Conservation (phyloP, 202 grass and related monocot genomes). For the Schoenoplectus triqueter region DNA sequence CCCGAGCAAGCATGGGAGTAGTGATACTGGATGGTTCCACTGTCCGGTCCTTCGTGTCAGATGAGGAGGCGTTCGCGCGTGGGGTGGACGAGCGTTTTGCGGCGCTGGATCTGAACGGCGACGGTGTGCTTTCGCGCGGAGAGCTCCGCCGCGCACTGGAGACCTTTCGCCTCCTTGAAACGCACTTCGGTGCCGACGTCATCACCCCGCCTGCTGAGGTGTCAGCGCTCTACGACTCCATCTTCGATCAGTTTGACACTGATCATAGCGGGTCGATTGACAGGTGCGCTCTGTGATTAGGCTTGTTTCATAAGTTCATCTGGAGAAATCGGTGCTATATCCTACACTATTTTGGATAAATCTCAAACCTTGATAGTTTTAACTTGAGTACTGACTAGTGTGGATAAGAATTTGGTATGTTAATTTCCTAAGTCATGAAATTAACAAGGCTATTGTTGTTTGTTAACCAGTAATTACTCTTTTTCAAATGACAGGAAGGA, state of each 20-base stretch:
- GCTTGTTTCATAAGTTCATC: neutral
- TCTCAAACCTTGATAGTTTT: neutral
- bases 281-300: constrained; percentile 6
- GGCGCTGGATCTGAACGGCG: constrained; percentile 84
- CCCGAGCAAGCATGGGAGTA: constrained; percentile 59
- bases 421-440: neutral
- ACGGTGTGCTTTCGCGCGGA: constrained; percentile 78
- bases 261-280: constrained; percentile 87
- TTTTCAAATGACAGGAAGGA: constrained; percentile 44
- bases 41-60: constrained; percentile 74
- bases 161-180: constrained; percentile 94
- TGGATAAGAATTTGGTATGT: no score
- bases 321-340: neutral
- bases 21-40: constrained; percentile 80
- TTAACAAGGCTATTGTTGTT: neutral
- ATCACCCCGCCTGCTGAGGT: constrained; percentile 64
- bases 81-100: constrained; percentile 74
- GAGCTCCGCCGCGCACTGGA: constrained; percentile 91
- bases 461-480: neutral
- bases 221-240: constrained; percentile 74
- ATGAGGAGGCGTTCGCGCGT: constrained; percentile 67
- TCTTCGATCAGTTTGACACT: constrained; percentile 93
- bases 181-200: constrained; percentile 53
- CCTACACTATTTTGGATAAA: neutral
- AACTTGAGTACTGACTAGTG: neutral